phyloP scores from a whole-genome alignment of 1,284 basidiomycete species.

The Cutaneotrichosporon sp. region DNA sequence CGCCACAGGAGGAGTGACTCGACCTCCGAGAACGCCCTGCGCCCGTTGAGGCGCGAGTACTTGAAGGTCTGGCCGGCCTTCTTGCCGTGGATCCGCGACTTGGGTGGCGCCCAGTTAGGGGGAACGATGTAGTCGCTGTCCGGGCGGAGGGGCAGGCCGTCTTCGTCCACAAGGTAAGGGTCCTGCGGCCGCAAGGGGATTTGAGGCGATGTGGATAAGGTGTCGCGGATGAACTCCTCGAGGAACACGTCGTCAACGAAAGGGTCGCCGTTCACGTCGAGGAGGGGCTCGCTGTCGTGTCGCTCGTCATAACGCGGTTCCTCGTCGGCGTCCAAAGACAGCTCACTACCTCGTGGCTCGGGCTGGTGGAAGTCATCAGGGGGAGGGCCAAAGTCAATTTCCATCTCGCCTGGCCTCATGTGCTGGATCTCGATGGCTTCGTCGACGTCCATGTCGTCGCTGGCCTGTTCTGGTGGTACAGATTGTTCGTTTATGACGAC shows the following conservation, averaged over 20 bases:
- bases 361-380: not conserved
- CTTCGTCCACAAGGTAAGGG: slow-evolving; percentile 34
- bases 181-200: slow-evolving; percentile 15
- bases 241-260: not conserved
- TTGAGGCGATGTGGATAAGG: not conserved
- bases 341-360: not conserved
- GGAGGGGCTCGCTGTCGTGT: not conserved
- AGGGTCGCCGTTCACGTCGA: not conserved
- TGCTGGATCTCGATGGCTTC: not conserved
- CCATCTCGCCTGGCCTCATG: not conserved
- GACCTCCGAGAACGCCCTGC: slow-evolving; percentile 21
- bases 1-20: slow-evolving; percentile 42
- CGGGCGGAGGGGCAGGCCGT: slow-evolving; percentile 28
- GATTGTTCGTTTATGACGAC: not conserved
- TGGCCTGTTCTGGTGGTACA: not conserved
- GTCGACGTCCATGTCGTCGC: not conserved
- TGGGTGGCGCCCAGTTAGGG: slow-evolving; percentile 10
- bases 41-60: slow-evolving; percentile 9
- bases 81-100: slow-evolving; percentile 28
- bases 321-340: too few relatives aligned
- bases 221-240: not conserved
- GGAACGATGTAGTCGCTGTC: slow-evolving; percentile 29
- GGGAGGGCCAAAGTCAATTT: not conserved
- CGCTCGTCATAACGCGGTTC: not conserved
- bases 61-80: not conserved